Evolutionary conservation across 1,139 yeast species (phyloP).

Genomic region (Geotrichum aggregatum): DNA sequence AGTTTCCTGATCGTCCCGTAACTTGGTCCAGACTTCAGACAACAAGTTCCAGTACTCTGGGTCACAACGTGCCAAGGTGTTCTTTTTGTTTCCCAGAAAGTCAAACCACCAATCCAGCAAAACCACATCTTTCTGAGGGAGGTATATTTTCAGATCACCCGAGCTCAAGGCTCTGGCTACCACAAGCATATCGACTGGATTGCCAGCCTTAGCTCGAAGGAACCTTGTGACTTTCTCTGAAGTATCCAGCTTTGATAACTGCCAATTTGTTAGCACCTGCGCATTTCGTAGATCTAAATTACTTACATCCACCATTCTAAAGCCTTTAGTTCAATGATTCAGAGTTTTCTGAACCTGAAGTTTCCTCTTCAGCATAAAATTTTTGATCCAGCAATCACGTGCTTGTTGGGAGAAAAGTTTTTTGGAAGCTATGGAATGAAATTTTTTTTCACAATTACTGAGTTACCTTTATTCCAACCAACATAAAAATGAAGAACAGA

Average conservation of each 20-base stretch:
- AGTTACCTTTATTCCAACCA: background rate
- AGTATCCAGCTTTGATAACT: conserved; percentile 17
- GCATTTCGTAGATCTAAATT: background rate
- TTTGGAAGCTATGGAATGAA: conserved; percentile 9
- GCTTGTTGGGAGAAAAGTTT: conserved; percentile 20
- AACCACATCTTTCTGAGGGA: conserved; percentile 61
- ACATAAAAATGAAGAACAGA: conserved; percentile 14
- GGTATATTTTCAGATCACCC: conserved; percentile 43
- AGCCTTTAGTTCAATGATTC: background rate
- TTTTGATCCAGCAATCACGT: conserved; percentile 12
- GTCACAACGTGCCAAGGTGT: conserved; percentile 22
- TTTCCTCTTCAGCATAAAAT: background rate
- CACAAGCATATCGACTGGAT: conserved; percentile 44
- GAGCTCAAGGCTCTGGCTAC: conserved; percentile 45
- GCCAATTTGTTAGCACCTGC: background rate
- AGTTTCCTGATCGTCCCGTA: conserved; percentile 20
- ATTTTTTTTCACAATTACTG: conserved; percentile 13
- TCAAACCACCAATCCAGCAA: conserved; percentile 65
- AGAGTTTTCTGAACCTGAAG: background rate
- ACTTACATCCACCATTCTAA: conserved; percentile 18
- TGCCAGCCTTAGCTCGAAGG: conserved; percentile 54
- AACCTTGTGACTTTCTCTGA: conserved; percentile 61
- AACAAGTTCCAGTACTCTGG: conserved; percentile 23
- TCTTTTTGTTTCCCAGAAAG: conserved; percentile 43
- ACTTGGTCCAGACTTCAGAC: conserved; percentile 13